Evolutionary conservation across 2,329 filamentous ascomycete species (phyloP).

Genomic region (Pseudopithomyces chartarum): DNA sequence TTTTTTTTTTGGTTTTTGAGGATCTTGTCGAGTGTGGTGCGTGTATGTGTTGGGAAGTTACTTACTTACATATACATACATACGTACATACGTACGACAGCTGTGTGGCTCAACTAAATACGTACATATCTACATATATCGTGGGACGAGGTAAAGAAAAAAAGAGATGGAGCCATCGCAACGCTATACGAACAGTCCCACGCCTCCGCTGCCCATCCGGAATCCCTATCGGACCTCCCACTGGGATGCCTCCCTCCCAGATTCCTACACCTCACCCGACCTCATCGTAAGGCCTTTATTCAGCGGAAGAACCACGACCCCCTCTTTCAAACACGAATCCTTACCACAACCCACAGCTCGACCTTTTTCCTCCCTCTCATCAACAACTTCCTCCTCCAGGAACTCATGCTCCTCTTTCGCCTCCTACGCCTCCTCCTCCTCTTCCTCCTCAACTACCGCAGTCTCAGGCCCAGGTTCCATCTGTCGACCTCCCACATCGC

Average conservation of each 20-base stretch:
- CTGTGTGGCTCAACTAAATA: too few species aligned
- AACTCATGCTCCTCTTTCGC: constrained; percentile 20
- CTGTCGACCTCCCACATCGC: constrained; percentile 12
- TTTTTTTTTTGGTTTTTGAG: not conserved
- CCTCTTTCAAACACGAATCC: constrained; percentile 11
- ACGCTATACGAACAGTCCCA: not conserved
- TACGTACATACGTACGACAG: too few species aligned
- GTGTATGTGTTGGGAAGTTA: too few species aligned
- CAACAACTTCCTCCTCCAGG: constrained; percentile 18
- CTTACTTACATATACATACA: too few species aligned
- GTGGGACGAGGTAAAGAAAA: too few species aligned
- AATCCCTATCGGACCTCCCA: not conserved
- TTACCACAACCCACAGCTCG: constrained; percentile 4
- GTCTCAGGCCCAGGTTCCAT: constrained; percentile 23
- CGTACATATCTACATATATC: too few species aligned
- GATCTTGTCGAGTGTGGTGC: too few species aligned
- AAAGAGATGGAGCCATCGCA: constrained; percentile 1
- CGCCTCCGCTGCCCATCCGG: constrained; percentile 9
- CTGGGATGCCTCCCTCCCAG: not conserved
- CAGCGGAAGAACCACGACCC: constrained; percentile 23
- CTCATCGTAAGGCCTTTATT: constrained; percentile 34
- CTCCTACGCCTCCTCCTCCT: constrained; percentile 13
- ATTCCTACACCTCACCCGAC: constrained; percentile 15
- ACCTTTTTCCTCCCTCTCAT: constrained; percentile 14
- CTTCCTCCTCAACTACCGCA: constrained; percentile 17